These are phyloP conservation scores for Myxozyma vanderwaltii DNA, from an alignment of 805 yeast genomes.

Conservation along the genomic window DNA sequence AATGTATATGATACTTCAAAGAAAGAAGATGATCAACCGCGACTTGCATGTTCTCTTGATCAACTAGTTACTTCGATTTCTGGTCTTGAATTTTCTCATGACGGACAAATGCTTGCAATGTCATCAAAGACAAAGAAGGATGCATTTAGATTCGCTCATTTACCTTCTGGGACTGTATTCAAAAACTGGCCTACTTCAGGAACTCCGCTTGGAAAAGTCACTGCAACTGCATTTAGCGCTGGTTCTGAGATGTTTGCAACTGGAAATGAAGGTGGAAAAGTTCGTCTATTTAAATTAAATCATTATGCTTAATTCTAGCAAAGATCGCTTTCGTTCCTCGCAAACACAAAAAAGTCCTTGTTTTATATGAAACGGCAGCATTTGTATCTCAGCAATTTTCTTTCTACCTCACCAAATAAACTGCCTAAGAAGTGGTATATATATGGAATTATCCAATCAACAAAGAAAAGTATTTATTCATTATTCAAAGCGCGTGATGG, in stretches of 20 bases:
- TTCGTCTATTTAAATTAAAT: constrained; percentile 83
- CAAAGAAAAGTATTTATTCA: background rate
- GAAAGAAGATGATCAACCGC: constrained; percentile 43
- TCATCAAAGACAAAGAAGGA: constrained; percentile 86
- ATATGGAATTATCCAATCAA: background rate
- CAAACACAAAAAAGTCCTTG: too few species aligned
- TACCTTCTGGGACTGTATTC: constrained; percentile 84
- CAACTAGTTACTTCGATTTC: constrained; percentile 83
- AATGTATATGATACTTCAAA: constrained; percentile 65
- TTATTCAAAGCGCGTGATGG: too few species aligned
- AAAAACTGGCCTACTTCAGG: constrained; percentile 97
- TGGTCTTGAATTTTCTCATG: constrained; percentile 69
- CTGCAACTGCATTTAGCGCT: constrained; percentile 76
- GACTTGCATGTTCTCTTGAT: constrained; percentile 68
- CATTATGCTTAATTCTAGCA: constrained; percentile 54
- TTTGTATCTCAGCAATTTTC: background rate
- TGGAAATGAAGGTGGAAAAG: constrained; percentile 90
- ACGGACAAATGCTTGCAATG: constrained; percentile 85
- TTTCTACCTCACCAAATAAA: background rate
- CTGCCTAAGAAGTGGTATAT: too few species aligned
- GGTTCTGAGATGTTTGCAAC: constrained; percentile 79
- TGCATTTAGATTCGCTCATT: constrained; percentile 80
- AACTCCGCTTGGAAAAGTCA: constrained; percentile 94
- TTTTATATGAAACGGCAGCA: too few species aligned
- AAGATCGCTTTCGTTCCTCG: too few species aligned